phyloP scores from a whole-genome alignment of 176 grass and related monocot species.

The sorghum (Sorghum bicolor) region Sorghum_bicolor_NCBIv3 NC_012873.2:2236501-2237000 shows the following conservation, averaged over 20 bases:
- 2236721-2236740: neutral
- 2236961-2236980: conserved; percentile 69
- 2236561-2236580: conserved; percentile 49
- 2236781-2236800: conserved; percentile 44
- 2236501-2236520: conserved; percentile 76
- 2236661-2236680: neutral
- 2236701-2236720: neutral
- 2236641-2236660: neutral
- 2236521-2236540: conserved; percentile 53
- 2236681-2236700: neutral
- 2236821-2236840: conserved; percentile 66
- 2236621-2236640: neutral
- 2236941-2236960: conserved; percentile 49
- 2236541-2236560: neutral
- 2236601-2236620: neutral
- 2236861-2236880: conserved; percentile 79
- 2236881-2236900: conserved; percentile 76
- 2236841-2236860: conserved; percentile 73
- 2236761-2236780: conserved; percentile 48
- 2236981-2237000: neutral
- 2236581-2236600: neutral
- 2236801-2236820: conserved; percentile 56
- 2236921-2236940: conserved; percentile 63
- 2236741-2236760: conserved; percentile 52
- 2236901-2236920: conserved; percentile 61